Percentiles rank a stretch among this genome's conserved stretches.
These are phyloP conservation scores for Phialemoniopsis sp. DNA, from an alignment of 2,329 filamentous ascomycete genomes.

Conservation along the genomic window DNA sequence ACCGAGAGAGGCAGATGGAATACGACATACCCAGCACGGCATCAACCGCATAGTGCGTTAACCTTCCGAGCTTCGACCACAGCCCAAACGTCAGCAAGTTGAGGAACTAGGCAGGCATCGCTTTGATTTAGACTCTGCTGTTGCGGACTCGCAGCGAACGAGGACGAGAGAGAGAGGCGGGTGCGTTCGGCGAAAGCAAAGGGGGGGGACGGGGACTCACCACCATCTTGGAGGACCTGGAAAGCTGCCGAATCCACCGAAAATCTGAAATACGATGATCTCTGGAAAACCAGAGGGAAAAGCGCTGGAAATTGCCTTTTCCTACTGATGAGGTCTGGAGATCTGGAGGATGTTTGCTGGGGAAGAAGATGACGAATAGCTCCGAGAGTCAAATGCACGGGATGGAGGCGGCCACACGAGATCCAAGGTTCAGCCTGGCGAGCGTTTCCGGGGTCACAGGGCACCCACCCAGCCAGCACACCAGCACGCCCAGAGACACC, in stretches of 20 bases:
- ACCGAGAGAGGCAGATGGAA: conserved; percentile 1
- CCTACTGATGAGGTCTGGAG: too few relatives aligned
- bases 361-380: too few relatives aligned
- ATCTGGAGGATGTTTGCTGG: too few relatives aligned
- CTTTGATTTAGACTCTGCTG: conserved; percentile 32
- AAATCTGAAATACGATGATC: neutral
- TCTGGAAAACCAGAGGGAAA: neutral
- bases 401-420: too few relatives aligned
- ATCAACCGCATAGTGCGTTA: conserved; percentile 95
- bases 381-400: too few relatives aligned
- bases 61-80: conserved; percentile 78
- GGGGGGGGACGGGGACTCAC: conserved; percentile 10
- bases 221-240: conserved; percentile 9
- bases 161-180: conserved; percentile 8
- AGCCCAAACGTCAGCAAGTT: conserved; percentile 66
- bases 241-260: neutral
- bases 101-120: conserved; percentile 48
- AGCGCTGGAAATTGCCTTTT: too few relatives aligned
- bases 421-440: too few relatives aligned
- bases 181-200: conserved; percentile 4
- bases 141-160: conserved; percentile 8
- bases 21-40: conserved; percentile 75
- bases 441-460: too few relatives aligned
- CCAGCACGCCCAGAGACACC: too few relatives aligned
- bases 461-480: too few relatives aligned